These are phyloP conservation scores for Simmondsia chinensis DNA, from an alignment of 148 eudicot species.

Conservation along the genomic window DNA sequence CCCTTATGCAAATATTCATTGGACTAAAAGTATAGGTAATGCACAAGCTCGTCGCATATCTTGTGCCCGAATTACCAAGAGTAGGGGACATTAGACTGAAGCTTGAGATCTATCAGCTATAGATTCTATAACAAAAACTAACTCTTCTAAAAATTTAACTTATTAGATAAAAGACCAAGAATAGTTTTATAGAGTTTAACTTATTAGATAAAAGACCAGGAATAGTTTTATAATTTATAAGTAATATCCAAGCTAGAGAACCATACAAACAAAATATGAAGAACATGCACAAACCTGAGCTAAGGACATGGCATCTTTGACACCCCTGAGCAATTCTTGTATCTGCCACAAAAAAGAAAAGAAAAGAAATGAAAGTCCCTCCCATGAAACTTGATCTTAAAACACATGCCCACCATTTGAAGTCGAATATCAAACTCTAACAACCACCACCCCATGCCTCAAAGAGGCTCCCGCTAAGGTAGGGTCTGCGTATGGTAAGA, in stretches of 20 bases:
- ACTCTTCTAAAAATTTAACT: background rate
- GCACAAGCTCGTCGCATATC: too few species aligned
- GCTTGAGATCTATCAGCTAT: too few species aligned
- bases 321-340: constrained; percentile 64
- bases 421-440: background rate
- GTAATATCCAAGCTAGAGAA: background rate
- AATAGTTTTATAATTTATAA: constrained; percentile 2
- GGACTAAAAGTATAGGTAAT: too few species aligned
- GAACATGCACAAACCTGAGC: constrained; percentile 81
- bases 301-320: constrained; percentile 72
- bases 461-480: too few species aligned
- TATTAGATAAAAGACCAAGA: background rate
- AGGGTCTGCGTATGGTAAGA: too few species aligned
- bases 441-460: too few species aligned
- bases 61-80: too few species aligned
- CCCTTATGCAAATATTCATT: too few species aligned
- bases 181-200: background rate
- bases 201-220: background rate
- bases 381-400: too few species aligned
- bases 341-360: constrained; percentile 42
- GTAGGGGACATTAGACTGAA: too few species aligned
- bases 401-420: background rate
- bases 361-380: background rate
- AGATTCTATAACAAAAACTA: too few species aligned
- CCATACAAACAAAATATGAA: constrained; percentile 1